Evolutionary conservation across 2,329 filamentous ascomycete species (phyloP).

Genomic region (Nemania sp.): DNA sequence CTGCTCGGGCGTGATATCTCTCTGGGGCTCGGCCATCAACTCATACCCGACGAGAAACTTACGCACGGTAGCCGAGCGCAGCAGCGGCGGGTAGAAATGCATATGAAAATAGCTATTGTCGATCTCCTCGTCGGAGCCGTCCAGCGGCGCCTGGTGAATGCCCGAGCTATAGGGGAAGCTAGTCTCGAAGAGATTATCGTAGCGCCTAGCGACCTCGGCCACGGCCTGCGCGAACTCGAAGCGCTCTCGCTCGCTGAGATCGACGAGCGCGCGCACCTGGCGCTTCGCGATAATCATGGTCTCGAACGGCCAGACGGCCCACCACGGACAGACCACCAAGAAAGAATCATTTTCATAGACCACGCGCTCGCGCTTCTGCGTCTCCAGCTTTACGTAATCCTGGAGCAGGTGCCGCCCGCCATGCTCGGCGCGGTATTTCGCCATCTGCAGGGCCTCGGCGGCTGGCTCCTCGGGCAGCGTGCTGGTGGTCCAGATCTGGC

Average conservation of each 20-base stretch:
- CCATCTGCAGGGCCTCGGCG: slow-evolving; percentile 76
- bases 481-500: slow-evolving; percentile 94
- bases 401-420: slow-evolving; percentile 74
- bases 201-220: slow-evolving; percentile 84
- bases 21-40: slow-evolving; percentile 94
- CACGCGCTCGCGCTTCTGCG: slow-evolving; percentile 78
- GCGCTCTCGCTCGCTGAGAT: slow-evolving; percentile 73
- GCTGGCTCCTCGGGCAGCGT: slow-evolving; percentile 86
- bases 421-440: slow-evolving; percentile 75
- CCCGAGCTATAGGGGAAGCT: slow-evolving; percentile 97
- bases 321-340: slow-evolving; percentile 91
- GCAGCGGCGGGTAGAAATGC: slow-evolving; percentile 94
- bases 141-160: slow-evolving; percentile 90
- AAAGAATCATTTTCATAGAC: slow-evolving; percentile 88
- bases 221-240: slow-evolving; percentile 78
- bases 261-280: slow-evolving; percentile 82
- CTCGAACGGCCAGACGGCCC: slow-evolving; percentile 97
- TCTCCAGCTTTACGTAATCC: slow-evolving; percentile 85
- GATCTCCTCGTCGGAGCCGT: slow-evolving; percentile 79
- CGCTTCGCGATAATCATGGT: slow-evolving; percentile 84
- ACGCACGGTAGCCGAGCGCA: slow-evolving; percentile 88
- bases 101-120: slow-evolving; percentile 91
- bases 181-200: slow-evolving; percentile 97
- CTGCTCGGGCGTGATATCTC: slow-evolving; percentile 97
- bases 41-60: slow-evolving; percentile 98